phyloP scores from a whole-genome alignment of 2,329 filamentous ascomycete genomes.

The Fusarium globosum region DNA sequence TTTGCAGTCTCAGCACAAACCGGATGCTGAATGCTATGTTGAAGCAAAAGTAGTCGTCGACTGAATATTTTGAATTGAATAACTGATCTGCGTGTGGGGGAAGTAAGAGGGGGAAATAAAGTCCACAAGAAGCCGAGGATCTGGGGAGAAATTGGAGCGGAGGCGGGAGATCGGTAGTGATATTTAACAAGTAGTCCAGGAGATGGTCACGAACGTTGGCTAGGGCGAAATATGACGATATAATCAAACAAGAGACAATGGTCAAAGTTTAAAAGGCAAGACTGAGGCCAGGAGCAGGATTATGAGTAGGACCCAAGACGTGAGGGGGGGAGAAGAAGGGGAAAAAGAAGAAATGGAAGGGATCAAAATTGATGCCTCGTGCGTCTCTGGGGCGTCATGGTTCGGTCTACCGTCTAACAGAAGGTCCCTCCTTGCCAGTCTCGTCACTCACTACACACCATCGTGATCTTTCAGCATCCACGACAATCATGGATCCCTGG shows the following conservation, averaged over 20 bases:
- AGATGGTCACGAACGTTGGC: background rate
- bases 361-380: slow-evolving; percentile 41
- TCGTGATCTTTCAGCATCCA: slow-evolving; percentile 44
- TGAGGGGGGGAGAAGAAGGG: slow-evolving; percentile 27
- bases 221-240: slow-evolving; percentile 17
- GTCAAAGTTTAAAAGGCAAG: slow-evolving; percentile 10
- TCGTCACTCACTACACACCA: slow-evolving; percentile 41
- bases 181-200: slow-evolving; percentile 9
- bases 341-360: slow-evolving; percentile 33
- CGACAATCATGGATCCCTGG: slow-evolving; percentile 42
- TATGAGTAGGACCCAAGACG: background rate
- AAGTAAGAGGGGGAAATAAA: slow-evolving; percentile 23
- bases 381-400: slow-evolving; percentile 44
- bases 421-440: slow-evolving; percentile 25
- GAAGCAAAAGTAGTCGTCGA: slow-evolving; percentile 12
- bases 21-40: background rate
- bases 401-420: slow-evolving; percentile 41
- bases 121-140: slow-evolving; percentile 30
- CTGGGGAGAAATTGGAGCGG: slow-evolving; percentile 28
- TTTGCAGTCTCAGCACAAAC: background rate
- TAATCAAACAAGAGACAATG: slow-evolving; percentile 3
- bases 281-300: slow-evolving; percentile 3
- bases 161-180: slow-evolving; percentile 24
- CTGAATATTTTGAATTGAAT: slow-evolving; percentile 14
- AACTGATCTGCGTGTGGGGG: slow-evolving; percentile 37